Evolutionary conservation across 78 protist genomes (phyloP).

Genomic region (Protostelium mycophagum): DNA sequence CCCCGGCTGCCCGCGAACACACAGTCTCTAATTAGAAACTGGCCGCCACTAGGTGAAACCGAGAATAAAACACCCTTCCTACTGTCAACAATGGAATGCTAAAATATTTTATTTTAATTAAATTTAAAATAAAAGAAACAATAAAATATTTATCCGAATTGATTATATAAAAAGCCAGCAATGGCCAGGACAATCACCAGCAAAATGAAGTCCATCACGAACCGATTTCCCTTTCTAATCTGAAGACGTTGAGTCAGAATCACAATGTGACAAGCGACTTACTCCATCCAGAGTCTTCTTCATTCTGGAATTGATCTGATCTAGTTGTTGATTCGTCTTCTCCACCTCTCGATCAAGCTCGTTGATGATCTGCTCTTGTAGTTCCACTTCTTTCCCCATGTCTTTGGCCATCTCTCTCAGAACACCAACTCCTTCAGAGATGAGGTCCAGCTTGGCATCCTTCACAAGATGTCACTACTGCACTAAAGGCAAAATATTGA

Average conservation of each 20-base stretch:
- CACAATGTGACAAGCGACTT: not conserved
- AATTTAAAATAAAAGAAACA: too few relatives aligned
- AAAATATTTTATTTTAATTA: too few relatives aligned
- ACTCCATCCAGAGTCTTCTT: not conserved
- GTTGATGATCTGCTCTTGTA: not conserved
- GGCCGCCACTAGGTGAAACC: too few relatives aligned
- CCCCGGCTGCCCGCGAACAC: too few relatives aligned
- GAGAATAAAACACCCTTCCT: too few relatives aligned
- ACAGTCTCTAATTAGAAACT: too few relatives aligned
- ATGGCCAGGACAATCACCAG: not conserved
- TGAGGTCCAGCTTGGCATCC: not conserved
- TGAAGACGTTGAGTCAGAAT: not conserved
- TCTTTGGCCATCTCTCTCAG: not conserved
- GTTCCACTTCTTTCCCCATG: not conserved
- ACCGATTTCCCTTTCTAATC: not conserved
- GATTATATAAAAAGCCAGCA: not conserved
- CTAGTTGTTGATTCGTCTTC: not conserved
- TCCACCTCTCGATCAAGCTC: not conserved
- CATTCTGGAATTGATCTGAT: not conserved
- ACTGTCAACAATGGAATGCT: too few relatives aligned
- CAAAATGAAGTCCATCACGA: not conserved
- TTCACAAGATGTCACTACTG: not conserved
- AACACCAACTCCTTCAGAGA: not conserved
- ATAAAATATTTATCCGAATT: not conserved
- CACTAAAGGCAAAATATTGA: too few relatives aligned